Evolutionary conservation across 768 basidiomycete species (phyloP), one percentile per base, ranked within the genome.

Genomic region (Clavaria fumosa): DNA sequence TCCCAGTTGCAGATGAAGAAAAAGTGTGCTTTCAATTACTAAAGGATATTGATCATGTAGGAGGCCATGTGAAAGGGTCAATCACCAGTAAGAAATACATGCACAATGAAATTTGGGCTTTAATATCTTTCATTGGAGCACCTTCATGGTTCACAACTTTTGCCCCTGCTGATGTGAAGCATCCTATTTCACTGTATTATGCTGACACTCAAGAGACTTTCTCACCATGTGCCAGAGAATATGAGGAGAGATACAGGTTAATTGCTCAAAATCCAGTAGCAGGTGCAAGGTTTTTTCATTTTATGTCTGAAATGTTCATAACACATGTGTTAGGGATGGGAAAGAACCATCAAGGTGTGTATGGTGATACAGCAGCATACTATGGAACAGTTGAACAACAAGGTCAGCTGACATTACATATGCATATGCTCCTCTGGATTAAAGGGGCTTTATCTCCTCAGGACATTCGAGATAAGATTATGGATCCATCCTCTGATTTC

Each of bases 371-470:
- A 7, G 7, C 37, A 1, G 56, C 45, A 0, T 61, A 57, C 42
- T 56, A 54, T 48, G 53, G 53, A 4, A 50, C 47, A 1, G 51
- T 59, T 34, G 61, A 63, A 38, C 51, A 57, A 39, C 60, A 64
- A 45, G 60, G 60, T 1, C 28, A 52, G 3, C 37, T 59, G 0
- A 60, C 57, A 0, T 34, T 66, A 2, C 64, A 66, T 46, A 28
- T 61, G 2, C 62, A 64, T 43, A 15, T 58, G 21, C 23, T 64
- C 1, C 14, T 63, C 1, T 66, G 61, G 60, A 48, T 64, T 2
- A 14, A 24, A 19, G 47, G 50, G 12, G 40, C 40, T 2, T 30
- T 53, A 0, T 43, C 54, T 6, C 62, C 59, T 3, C 52, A 62
- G 35, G 49, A 61, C 33, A 59, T 62, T 5, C 23, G 51, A 20